Evolutionary conservation across 2,329 filamentous ascomycete species (phyloP), one percentile per base, ranked within the genome.

Genomic region (Phyllosticta citribraziliensis): DNA sequence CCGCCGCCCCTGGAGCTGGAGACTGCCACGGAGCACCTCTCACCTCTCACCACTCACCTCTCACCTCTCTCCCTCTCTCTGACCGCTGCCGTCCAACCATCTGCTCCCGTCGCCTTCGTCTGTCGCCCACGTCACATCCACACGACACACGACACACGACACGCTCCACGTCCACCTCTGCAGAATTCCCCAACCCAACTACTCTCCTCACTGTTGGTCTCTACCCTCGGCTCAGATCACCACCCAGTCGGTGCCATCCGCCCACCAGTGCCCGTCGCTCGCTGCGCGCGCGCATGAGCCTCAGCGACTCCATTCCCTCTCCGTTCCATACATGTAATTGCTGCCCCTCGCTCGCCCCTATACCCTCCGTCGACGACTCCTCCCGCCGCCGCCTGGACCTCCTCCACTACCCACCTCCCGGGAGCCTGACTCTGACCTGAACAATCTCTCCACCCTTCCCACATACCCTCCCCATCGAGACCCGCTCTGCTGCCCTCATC

Each of bases 271-370:
- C 33, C 33, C 33, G 33, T 40, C 33, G 33, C 33, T 40, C 33
- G 33, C 33, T 40, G 33, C 33, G 33, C 58, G 58, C 58, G 58
- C 58, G 58, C 58, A 60, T 60, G 58, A 60, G 58, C 58, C 58
- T 60, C 58, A 60, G 52, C 58, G 11, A 60, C 58, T 60, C 33
- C 33, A 17, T 17, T 60, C 58, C 50, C 58, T 33, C 52, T 60
- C 52, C 33, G 33, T 40, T 40, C 33, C 33, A 40, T 40, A 40
- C 33, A 40, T 60, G 33, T 60, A 60, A 60, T 55, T 51, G 58
- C 55, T 52, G 58, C 58, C 58, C 55, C 58, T 53, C 58, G 33
- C 58, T 53, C 58, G 58, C 58, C 58, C 58, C 58, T 60, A 60
- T 60, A 60, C 52, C 33, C 33, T 40, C 33, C 10, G 33, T 40